Percentiles rank a stretch among this genome's conserved stretches.
These are phyloP conservation scores for Gillenia trifoliata DNA, from an alignment of 306 rosid species.

Conservation along the genomic window DNA sequence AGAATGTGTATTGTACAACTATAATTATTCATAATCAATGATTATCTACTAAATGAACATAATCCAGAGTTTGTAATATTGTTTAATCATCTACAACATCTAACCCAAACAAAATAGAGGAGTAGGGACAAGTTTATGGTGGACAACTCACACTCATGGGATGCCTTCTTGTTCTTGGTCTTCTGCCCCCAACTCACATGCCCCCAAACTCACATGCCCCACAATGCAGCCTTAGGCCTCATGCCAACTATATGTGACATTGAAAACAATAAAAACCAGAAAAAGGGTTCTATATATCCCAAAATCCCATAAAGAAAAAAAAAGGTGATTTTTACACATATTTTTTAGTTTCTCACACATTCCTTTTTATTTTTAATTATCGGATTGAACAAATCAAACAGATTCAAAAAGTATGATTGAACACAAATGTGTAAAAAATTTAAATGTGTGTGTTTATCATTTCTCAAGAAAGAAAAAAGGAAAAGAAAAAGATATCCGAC, in stretches of 20 bases:
- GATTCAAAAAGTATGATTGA: no score
- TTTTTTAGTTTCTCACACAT: no score
- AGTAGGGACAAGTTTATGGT: conserved; percentile 1
- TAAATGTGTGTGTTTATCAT: no score
- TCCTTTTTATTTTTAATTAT: no score
- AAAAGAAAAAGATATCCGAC: no score
- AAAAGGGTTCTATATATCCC: not conserved
- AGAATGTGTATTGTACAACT: no score
- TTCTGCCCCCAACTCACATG: conserved; percentile 34
- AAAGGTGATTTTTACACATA: no score
- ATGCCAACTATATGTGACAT: conserved; percentile 17
- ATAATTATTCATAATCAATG: no score
- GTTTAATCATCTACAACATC: not conserved
- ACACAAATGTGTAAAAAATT: no score
- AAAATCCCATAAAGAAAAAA: not conserved
- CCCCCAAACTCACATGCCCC: not conserved
- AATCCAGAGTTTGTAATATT: not conserved
- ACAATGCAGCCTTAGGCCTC: conserved; percentile 7
- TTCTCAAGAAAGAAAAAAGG: no score
- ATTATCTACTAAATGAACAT: no score
- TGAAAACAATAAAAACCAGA: conserved; percentile 9
- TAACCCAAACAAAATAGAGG: not conserved
- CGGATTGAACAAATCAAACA: no score
- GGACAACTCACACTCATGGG: conserved; percentile 48
- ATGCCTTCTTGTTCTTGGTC: conserved; percentile 20